Evolutionary conservation across 2,329 filamentous ascomycete genomes (phyloP).

Genomic region (Calonectria hongkongensis): DNA sequence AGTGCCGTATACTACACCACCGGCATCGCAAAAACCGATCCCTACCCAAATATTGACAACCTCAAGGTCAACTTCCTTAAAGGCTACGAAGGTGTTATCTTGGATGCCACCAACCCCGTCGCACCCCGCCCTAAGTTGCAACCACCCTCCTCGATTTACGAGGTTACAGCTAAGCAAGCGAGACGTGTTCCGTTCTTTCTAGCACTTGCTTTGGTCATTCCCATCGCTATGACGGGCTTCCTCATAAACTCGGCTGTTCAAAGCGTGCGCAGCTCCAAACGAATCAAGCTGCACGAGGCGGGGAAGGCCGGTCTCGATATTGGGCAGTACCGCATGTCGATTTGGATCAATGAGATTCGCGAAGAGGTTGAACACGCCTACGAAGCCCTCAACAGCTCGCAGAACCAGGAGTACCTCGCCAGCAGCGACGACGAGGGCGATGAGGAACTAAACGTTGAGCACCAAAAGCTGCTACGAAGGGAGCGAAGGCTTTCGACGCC

Average conservation of each 20-base stretch:
- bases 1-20: conserved; percentile 91
- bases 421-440: conserved; percentile 69
- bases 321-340: conserved; percentile 83
- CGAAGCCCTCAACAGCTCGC: conserved; percentile 81
- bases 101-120: conserved; percentile 81
- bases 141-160: conserved; percentile 57
- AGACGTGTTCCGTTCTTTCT: conserved; percentile 78
- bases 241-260: conserved; percentile 86
- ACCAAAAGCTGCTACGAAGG: conserved; percentile 63
- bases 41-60: conserved; percentile 80
- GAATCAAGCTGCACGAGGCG: conserved; percentile 85
- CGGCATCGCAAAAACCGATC: conserved; percentile 84
- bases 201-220: conserved; percentile 81
- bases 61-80: conserved; percentile 83
- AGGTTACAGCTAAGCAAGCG: conserved; percentile 60
- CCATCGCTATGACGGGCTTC: conserved; percentile 82
- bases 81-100: conserved; percentile 83
- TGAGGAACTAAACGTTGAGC: conserved; percentile 60
- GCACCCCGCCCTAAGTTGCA: conserved; percentile 64
- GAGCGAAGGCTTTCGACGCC: conserved; percentile 65
- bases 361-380: conserved; percentile 86
- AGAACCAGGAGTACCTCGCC: conserved; percentile 82
- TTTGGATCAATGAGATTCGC: conserved; percentile 85
- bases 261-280: conserved; percentile 81
- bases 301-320: conserved; percentile 81